phyloP scores from a whole-genome alignment of 1,284 basidiomycete genomes.

The Flammula alnicola region DNA sequence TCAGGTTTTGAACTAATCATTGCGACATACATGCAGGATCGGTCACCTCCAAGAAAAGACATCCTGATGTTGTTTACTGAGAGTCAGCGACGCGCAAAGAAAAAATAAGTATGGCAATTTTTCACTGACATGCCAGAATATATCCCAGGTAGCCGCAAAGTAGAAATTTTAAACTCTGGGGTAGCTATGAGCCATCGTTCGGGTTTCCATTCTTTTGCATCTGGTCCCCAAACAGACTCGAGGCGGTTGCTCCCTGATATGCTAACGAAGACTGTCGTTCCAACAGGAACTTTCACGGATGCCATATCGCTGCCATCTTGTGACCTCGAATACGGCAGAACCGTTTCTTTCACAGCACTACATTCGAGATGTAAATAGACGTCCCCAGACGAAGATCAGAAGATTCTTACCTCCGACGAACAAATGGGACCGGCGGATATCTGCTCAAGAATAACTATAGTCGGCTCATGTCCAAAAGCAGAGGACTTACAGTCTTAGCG shows the following conservation, averaged over 20 bases:
- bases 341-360: constrained; percentile 38
- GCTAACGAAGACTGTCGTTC: constrained; percentile 43
- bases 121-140: constrained; percentile 46
- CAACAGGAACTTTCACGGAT: constrained; percentile 39
- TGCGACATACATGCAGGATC: constrained; percentile 44
- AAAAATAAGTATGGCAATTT: too few species aligned
- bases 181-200: constrained; percentile 37
- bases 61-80: too few species aligned
- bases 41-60: constrained; percentile 44
- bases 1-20: not conserved
- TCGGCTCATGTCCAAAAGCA: too few species aligned
- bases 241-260: constrained; percentile 44
- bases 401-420: constrained; percentile 43
- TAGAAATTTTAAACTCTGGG: too few species aligned
- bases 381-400: constrained; percentile 4
- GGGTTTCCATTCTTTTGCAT: constrained; percentile 48
- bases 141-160: constrained; percentile 38
- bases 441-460: constrained; percentile 26
- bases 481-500: constrained; percentile 48
- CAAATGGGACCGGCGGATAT: constrained; percentile 49
- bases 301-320: too few species aligned
- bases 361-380: constrained; percentile 1
- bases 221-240: constrained; percentile 44
- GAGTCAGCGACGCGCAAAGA: too few species aligned
- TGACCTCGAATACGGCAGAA: constrained; percentile 38